These are phyloP conservation scores for Trichoderma pleuroti DNA, from an alignment of 2,329 filamentous ascomycete species.

Conservation along the genomic window DNA sequence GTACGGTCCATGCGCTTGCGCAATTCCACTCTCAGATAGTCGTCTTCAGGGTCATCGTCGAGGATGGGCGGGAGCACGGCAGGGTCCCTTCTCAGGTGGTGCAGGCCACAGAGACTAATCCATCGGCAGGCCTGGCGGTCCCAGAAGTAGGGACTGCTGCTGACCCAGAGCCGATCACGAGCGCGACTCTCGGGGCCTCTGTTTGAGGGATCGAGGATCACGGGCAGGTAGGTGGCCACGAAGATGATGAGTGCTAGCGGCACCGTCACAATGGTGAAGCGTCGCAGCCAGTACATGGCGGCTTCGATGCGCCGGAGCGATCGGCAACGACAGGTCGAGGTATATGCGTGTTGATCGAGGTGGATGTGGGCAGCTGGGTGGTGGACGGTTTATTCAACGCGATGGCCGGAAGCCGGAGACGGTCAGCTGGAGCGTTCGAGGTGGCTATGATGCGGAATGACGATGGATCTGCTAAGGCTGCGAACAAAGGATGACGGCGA, in stretches of 20 bases:
- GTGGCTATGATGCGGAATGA: not conserved
- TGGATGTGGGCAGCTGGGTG: not conserved
- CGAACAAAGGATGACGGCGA: not conserved
- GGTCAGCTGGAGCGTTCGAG: not conserved
- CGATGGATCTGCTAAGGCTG: not conserved
- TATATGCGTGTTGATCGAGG: not conserved
- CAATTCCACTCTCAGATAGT: constrained; percentile 34
- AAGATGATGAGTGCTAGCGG: constrained; percentile 46
- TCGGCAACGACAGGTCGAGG: not conserved
- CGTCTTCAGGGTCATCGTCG: constrained; percentile 25
- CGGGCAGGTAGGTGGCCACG: constrained; percentile 49
- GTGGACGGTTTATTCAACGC: not conserved
- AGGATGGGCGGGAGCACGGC: constrained; percentile 33
- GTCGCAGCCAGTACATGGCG: constrained; percentile 47
- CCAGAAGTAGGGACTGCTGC: constrained; percentile 67
- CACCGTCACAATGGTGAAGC: constrained; percentile 38
- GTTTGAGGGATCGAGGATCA: constrained; percentile 60
- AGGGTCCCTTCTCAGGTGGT: constrained; percentile 64
- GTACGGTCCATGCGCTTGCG: constrained; percentile 24
- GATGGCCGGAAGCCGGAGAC: not conserved
- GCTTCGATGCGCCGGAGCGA: not conserved
- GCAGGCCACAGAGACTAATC: constrained; percentile 74
- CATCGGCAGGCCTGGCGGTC: constrained; percentile 76
- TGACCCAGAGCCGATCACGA: constrained; percentile 65
- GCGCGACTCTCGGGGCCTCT: constrained; percentile 57